phyloP scores from a whole-genome alignment of 345 rosid genomes.

The Aethionema arabicum region DNA sequence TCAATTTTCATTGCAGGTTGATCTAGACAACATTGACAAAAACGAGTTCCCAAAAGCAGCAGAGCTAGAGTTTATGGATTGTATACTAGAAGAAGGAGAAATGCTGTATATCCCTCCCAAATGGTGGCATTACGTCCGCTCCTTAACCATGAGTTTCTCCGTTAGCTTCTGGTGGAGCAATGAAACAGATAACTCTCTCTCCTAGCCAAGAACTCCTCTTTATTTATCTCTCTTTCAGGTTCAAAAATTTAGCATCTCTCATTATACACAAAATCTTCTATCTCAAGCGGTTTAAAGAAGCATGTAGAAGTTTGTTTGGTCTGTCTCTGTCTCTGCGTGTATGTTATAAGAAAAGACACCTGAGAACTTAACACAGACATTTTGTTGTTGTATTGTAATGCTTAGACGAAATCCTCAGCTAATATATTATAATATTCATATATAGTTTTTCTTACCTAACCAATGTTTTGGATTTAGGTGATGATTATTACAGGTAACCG shows the following conservation, averaged over 20 bases:
- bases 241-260: conserved; percentile 1
- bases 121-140: conserved; percentile 99
- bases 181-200: conserved; percentile 32
- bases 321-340: not conserved
- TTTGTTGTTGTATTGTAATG: not conserved
- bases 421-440: not conserved
- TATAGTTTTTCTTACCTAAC: not conserved
- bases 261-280: conserved; percentile 6
- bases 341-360: not conserved
- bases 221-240: conserved; percentile 17
- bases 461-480: conserved; percentile 15
- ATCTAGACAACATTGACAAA: conserved; percentile 72
- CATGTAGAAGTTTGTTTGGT: conserved; percentile 12
- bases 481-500: conserved; percentile 8
- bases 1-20: conserved; percentile 61
- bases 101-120: conserved; percentile 97
- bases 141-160: conserved; percentile 76
- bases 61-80: conserved; percentile 78
- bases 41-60: conserved; percentile 54
- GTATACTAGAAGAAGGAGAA: conserved; percentile 90
- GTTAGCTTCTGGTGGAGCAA: conserved; percentile 97
- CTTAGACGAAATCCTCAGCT: not conserved
- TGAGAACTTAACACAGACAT: not conserved
- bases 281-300: not conserved
- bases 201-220: conserved; percentile 19